Conservation (phyloP, 1,139 yeast genomes). For the Taphrina flavorubra region DNA sequence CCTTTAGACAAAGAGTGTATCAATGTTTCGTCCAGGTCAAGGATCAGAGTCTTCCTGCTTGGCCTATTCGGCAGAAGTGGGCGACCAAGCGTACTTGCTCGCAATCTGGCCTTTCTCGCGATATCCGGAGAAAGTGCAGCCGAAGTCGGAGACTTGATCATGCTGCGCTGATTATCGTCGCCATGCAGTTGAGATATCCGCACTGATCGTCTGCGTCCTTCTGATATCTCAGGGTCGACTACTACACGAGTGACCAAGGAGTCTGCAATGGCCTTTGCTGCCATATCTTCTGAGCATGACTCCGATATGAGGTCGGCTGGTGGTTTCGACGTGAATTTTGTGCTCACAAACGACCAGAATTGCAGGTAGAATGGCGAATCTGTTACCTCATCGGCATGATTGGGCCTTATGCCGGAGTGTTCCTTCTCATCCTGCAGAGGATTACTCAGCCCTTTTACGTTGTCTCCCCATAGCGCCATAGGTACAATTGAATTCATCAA, state of each 20-base stretch:
- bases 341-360: background rate
- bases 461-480: too few species aligned
- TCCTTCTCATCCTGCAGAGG: too few species aligned
- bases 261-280: slow-evolving; percentile 31
- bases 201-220: slow-evolving; percentile 24
- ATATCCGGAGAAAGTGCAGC: slow-evolving; percentile 29
- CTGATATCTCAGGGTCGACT: background rate
- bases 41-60: slow-evolving; percentile 66
- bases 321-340: background rate
- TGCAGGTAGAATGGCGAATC: background rate
- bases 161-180: background rate
- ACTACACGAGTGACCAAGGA: slow-evolving; percentile 19
- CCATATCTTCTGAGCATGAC: slow-evolving; percentile 1
- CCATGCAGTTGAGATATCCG: slow-evolving; percentile 23
- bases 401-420: too few species aligned
- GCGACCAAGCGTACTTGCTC: slow-evolving; percentile 10
- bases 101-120: slow-evolving; percentile 21
- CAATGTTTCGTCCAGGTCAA: slow-evolving; percentile 91
- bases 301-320: background rate
- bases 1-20: slow-evolving; percentile 87
- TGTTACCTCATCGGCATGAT: too few species aligned
- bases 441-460: too few species aligned
- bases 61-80: slow-evolving; percentile 22
- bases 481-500: too few species aligned
- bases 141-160: slow-evolving; percentile 35